phyloP scores from a whole-genome alignment of 2,329 filamentous ascomycete species.

The Periconia macrospinosa region DNA sequence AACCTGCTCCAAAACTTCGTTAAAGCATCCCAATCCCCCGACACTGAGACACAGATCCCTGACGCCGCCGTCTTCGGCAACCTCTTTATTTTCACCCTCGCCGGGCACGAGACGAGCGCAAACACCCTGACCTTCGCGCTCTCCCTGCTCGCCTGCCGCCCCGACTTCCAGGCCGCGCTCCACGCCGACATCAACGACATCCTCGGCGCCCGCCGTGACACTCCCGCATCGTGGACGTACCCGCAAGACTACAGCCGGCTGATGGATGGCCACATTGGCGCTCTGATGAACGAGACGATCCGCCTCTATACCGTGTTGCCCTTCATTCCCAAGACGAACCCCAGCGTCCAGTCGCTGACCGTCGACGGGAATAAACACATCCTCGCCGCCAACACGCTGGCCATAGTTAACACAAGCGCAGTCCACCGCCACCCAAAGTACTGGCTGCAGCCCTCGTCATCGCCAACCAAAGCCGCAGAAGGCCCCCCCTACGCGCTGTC shows the following conservation, averaged over 20 bases:
- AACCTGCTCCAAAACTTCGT: background rate
- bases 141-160: slow-evolving; percentile 65
- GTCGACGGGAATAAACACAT: background rate
- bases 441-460: background rate
- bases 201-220: background rate
- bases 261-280: background rate
- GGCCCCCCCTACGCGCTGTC: too few relatives aligned
- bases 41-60: background rate
- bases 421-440: background rate
- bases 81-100: slow-evolving; percentile 61
- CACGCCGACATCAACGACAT: background rate
- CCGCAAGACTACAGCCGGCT: background rate
- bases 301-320: background rate
- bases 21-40: background rate
- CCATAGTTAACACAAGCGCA: background rate
- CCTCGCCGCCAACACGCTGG: background rate
- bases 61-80: slow-evolving; percentile 61
- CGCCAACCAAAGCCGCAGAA: background rate
- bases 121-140: slow-evolving; percentile 70
- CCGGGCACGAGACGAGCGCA: slow-evolving; percentile 78
- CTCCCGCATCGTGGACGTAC: background rate
- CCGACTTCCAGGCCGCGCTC: slow-evolving; percentile 53
- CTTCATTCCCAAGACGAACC: background rate
- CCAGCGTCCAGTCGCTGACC: background rate
- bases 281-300: background rate